Base-by-base conservation (phyloP, 495 filamentous ascomycete genomes). In the Pseudevernia furfuracea region DNA sequence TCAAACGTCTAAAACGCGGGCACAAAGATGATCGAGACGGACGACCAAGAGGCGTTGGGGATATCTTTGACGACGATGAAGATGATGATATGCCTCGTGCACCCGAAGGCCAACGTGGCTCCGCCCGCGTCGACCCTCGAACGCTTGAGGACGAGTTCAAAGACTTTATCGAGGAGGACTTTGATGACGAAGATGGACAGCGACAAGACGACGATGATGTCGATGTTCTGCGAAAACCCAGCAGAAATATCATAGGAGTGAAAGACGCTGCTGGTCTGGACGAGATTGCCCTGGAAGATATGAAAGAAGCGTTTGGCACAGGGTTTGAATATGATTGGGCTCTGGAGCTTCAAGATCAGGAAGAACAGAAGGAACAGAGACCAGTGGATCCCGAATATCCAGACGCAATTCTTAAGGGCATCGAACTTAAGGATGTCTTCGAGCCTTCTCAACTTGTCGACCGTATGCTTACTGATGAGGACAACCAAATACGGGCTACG, bases 391-490 rank as follows among this genome's bases (percentile, higher is more conserved):
- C 72, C 32, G 70, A 71, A n/a, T 67, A 71, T 58, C 70, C 70
- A 37, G 70, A 71, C 21, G 66, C 63, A 19, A 52, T 66, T 30
- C 39, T 66, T 5, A 71, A 84, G 67, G 78, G 79, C 37, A 80
- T 97, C n/a, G 89, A 97, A 73, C 80, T 98, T 52, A 96, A 96
- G 75, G 93, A 97, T 73, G 92, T 98, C 63, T 97, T 98, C 65
- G 94, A 98, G 75, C 95, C 95, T 3, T 92, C 91, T 2, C 90
- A 97, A 74, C 84, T 98, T 48, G 84, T 84, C 44, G 94, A 97
- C 74, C 90, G 89, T 74, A 89, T 97, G 74, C 84, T 98, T 41
- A 98, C 94, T 7, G 94, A 97, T 61, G 91, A 91, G 57, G 94
- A 98, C 70, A 95, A 97, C 73, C 78, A 83, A 59, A 97, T 98